Conservation (phyloP, 805 yeast species). For the Debaryomyces prosopidis region DNA sequence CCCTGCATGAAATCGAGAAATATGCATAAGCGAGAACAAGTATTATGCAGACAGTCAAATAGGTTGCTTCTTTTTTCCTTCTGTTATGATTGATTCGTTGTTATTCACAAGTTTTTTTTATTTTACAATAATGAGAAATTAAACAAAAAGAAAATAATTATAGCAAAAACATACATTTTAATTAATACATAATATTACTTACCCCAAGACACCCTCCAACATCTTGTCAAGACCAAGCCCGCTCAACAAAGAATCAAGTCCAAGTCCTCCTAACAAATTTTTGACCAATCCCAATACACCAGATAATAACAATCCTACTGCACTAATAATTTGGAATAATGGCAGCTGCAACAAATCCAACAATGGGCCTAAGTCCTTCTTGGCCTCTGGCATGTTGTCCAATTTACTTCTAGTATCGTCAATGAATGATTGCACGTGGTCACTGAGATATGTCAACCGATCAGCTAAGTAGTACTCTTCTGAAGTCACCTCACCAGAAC, state of each 20-base stretch:
- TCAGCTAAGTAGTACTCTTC: slow-evolving; percentile 3
- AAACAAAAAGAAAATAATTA: background rate
- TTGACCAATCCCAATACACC: slow-evolving; percentile 1
- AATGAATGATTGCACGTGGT: slow-evolving; percentile 1
- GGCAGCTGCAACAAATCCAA: slow-evolving; percentile 1
- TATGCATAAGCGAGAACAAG: background rate
- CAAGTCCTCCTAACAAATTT: background rate
- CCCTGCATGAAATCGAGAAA: no score
- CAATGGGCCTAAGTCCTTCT: slow-evolving; percentile 1
- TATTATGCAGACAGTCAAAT: background rate
- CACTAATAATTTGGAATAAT: slow-evolving; percentile 1
- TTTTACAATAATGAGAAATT: background rate
- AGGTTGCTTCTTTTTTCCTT: background rate
- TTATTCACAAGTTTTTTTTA: background rate
- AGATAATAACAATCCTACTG: slow-evolving; percentile 2
- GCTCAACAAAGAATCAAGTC: background rate
- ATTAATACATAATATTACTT: background rate
- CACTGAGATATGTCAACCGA: slow-evolving; percentile 2
- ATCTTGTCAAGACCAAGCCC: background rate
- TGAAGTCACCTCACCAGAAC: background rate
- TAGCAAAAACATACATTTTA: no score
- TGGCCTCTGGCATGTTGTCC: slow-evolving; percentile 2
- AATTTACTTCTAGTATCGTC: slow-evolving; percentile 2
- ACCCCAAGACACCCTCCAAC: background rate
- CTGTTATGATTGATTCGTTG: background rate